These are phyloP conservation scores for Aureobasidium musti DNA, from an alignment of 2,329 filamentous ascomycete genomes.

Conservation along the genomic window DNA sequence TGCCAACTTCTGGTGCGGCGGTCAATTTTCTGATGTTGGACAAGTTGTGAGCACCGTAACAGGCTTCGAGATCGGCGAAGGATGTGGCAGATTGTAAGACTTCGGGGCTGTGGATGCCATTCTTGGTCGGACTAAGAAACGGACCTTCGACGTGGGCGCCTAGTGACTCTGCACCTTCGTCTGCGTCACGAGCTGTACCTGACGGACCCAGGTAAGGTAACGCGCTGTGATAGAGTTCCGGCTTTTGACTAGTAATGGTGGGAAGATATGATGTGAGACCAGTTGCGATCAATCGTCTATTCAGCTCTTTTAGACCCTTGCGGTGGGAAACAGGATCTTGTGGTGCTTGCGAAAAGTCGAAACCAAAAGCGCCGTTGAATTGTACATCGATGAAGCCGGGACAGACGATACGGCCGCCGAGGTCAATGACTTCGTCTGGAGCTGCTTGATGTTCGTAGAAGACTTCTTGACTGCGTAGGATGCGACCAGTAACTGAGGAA, in stretches of 20 bases:
- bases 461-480: conserved; percentile 68
- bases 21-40: conserved; percentile 75
- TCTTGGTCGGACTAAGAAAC: conserved; percentile 79
- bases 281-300: conserved; percentile 69
- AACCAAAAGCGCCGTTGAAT: conserved; percentile 88
- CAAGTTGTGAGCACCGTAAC: conserved; percentile 74
- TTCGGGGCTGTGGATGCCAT: conserved; percentile 78
- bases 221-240: conserved; percentile 79
- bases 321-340: conserved; percentile 63
- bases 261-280: conserved; percentile 88
- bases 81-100: conserved; percentile 66
- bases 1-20: conserved; percentile 76
- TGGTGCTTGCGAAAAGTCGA: conserved; percentile 84
- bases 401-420: conserved; percentile 78
- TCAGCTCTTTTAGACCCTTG: conserved; percentile 70
- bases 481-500: conserved; percentile 76
- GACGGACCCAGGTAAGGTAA: conserved; percentile 78
- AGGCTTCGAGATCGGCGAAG: conserved; percentile 66
- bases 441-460: conserved; percentile 68
- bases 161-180: conserved; percentile 78
- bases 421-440: conserved; percentile 74
- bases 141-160: conserved; percentile 91
- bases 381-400: conserved; percentile 90
- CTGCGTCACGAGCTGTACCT: conserved; percentile 58
- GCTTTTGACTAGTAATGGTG: conserved; percentile 76